Base-by-base conservation (phyloP, 345 rosid genomes). In the Chamaenerion angustifolium region DNA sequence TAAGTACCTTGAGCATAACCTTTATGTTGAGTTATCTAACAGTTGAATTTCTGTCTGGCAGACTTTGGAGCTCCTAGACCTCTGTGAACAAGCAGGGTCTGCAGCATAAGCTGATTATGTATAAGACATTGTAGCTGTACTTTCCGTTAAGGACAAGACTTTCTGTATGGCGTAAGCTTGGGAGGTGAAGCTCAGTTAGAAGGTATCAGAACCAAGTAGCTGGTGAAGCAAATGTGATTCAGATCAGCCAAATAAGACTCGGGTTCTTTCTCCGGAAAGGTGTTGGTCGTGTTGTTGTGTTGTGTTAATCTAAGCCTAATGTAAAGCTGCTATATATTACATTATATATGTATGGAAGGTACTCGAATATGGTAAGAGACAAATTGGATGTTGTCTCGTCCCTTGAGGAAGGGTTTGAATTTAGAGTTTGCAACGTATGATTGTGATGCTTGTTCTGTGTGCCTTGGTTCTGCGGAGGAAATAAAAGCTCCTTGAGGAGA, bases 1-100 rank as follows among this genome's bases (percentile, higher is more conserved):
- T 31, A 4, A 31, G 37, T 5, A 31, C 37, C 37, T 31, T 31
- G 37, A 31, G 37, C 10, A 4, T 31, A 31, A 31, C 37, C 37
- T 31, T 31, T 31, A 31, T 31, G 10, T 31, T 8, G 10, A 31
- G 6, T 8, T 1, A 31, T 2, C 37, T 8, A 31, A 31, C 37
- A 31, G 7, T 31, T 31, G 8, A 4, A 31, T 3, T 31, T 31
- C 19, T 37, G 37, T 62, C 48, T n/a, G 76, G 78, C 80, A 92
- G 98, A 92, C 96, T 12, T 63, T 92, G 66, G 82, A 78, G 61
- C 80, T 87, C 31, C 64, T 84, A 64, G 98, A 84, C 56, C 94
- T 92, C 14, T 92, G 96, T 37, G 95, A 92, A 61, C 90, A 87
- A 68, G 93, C 84, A 6, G 93, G 96, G 60, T 72, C 93, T 44